These are phyloP conservation scores for Beauveria sp. DNA, from an alignment of 2,329 filamentous ascomycete species.

Conservation along the genomic window DNA sequence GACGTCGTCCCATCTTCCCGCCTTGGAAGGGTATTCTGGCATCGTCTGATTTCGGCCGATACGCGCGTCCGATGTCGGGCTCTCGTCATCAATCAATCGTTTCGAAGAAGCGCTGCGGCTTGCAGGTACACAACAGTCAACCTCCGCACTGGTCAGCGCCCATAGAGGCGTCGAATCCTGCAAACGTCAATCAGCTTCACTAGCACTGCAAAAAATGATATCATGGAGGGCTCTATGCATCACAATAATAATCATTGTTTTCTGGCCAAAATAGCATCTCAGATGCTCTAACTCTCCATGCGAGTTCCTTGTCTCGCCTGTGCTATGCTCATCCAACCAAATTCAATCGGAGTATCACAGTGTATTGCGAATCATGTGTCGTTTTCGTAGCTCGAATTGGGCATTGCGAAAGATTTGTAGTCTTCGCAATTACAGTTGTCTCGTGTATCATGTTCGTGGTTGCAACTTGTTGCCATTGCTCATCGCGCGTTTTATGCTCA, in stretches of 20 bases:
- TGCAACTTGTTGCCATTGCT: no score
- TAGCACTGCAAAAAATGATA: not conserved
- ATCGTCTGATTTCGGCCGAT: not conserved
- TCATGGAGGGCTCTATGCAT: not conserved
- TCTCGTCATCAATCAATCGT: not conserved
- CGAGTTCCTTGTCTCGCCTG: not conserved
- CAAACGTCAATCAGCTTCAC: not conserved
- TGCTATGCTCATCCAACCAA: not conserved
- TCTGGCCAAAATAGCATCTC: not conserved
- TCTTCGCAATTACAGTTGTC: not conserved
- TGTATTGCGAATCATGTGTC: not conserved
- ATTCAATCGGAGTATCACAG: not conserved
- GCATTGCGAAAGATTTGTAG: not conserved
- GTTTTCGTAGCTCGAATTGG: not conserved
- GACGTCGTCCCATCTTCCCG: conserved; percentile 8
- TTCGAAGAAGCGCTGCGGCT: not conserved
- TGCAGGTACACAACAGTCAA: not conserved
- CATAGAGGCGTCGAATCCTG: not conserved
- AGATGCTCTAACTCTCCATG: not conserved
- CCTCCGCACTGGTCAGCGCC: not conserved
- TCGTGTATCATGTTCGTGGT: not conserved
- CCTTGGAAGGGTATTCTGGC: not conserved
- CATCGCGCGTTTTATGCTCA: no score
- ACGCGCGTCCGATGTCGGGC: not conserved
- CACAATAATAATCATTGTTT: not conserved